Percentiles rank a stretch among this genome's conserved stretches.
Conservation (phyloP, 2,329 filamentous ascomycete genomes). For the Thelonectria rubi region DNA sequence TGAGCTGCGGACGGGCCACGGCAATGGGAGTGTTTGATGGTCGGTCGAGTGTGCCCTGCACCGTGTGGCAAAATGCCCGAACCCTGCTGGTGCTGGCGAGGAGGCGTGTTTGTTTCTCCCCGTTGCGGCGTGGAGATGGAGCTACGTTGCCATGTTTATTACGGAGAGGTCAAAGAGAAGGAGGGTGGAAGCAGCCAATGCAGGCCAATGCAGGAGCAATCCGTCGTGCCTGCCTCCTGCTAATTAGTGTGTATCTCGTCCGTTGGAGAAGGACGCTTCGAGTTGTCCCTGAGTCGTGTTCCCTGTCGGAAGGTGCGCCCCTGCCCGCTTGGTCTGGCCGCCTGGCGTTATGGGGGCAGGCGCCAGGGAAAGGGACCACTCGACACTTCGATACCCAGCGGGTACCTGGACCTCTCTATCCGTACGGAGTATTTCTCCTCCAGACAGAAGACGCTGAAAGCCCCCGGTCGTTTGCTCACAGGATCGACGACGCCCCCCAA, state of each 20-base stretch:
- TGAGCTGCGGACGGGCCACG: neutral
- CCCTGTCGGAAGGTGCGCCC: constrained; percentile 28
- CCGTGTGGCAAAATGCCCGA: constrained; percentile 16
- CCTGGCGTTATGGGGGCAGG: neutral
- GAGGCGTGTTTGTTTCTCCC: constrained; percentile 23
- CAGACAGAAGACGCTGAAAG: neutral
- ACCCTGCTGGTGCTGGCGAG: constrained; percentile 12
- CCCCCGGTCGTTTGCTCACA: constrained; percentile 4
- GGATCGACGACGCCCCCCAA: constrained; percentile 18
- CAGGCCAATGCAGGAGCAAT: constrained; percentile 31
- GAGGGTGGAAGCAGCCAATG: constrained; percentile 28
- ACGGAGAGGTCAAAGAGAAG: constrained; percentile 9
- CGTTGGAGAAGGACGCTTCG: constrained; percentile 20
- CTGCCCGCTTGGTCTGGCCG: constrained; percentile 2
- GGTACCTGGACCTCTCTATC: neutral
- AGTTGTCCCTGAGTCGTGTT: constrained; percentile 38
- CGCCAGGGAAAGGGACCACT: neutral
- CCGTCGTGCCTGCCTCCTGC: neutral
- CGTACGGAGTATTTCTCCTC: too few species aligned
- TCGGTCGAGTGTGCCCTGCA: constrained; percentile 12
- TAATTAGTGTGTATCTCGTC: neutral
- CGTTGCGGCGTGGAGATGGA: constrained; percentile 1
- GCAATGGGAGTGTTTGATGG: constrained; percentile 2
- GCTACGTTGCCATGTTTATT: neutral
- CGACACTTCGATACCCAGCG: constrained; percentile 2